phyloP scores from a whole-genome alignment of 2,329 filamentous ascomycete species.

The Scedosporium boydii region DNA sequence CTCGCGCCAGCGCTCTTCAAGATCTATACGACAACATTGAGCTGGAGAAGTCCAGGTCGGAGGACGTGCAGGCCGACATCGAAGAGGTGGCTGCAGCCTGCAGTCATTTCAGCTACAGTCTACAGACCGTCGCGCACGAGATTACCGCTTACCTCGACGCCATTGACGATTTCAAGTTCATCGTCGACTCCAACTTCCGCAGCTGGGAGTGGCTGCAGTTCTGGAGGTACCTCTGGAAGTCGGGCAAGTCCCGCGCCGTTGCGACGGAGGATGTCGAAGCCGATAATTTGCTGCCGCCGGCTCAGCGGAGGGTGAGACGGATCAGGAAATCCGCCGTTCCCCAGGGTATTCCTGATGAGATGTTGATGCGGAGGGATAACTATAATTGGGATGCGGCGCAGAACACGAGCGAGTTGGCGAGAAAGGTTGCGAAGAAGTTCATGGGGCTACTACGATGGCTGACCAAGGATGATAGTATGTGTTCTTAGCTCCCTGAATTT shows the following conservation, averaged over 20 bases:
- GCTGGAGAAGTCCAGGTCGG: constrained; percentile 55
- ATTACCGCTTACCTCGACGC: constrained; percentile 75
- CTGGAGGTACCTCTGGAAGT: constrained; percentile 42
- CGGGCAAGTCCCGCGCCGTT: constrained; percentile 12
- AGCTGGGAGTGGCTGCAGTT: constrained; percentile 83
- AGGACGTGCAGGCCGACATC: constrained; percentile 80
- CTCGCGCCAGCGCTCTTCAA: constrained; percentile 65
- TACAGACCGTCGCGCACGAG: constrained; percentile 85
- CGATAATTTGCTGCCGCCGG: constrained; percentile 26
- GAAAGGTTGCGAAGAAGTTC: constrained; percentile 33
- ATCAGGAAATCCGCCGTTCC: constrained; percentile 39
- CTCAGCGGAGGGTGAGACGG: constrained; percentile 11
- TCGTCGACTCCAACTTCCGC: constrained; percentile 49
- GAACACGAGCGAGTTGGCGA: constrained; percentile 32
- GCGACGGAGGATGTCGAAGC: constrained; percentile 29
- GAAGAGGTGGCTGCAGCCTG: constrained; percentile 98
- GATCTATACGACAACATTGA: constrained; percentile 75
- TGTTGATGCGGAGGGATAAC: constrained; percentile 42
- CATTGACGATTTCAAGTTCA: constrained; percentile 73
- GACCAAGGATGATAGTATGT: constrained; percentile 41
- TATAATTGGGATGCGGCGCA: constrained; percentile 48
- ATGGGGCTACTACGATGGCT: constrained; percentile 37
- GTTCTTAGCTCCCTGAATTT: not conserved
- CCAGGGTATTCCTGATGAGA: constrained; percentile 44
- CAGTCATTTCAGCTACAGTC: constrained; percentile 87